A percentile compares a stretch with the other conserved stretches of the same genome.
Conservation (phyloP, 1,139 yeast genomes). For the Suhomyces atakaporum region DNA sequence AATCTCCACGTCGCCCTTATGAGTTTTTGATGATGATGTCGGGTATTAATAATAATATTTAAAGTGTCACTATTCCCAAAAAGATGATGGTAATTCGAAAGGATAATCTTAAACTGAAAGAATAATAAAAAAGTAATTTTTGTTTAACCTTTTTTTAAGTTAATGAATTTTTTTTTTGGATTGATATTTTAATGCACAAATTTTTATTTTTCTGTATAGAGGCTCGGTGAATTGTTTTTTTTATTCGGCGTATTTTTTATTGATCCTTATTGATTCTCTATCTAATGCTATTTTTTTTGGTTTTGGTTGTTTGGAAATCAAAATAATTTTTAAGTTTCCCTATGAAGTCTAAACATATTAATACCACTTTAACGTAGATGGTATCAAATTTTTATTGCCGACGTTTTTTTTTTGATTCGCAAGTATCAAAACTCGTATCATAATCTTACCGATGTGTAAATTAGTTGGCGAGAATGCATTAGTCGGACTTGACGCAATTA, state of each 20-base stretch:
- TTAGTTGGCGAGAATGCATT: background rate
- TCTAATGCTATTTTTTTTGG: background rate
- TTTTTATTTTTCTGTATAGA: conserved; percentile 3
- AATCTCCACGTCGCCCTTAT: conserved; percentile 1
- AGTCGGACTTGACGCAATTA: background rate
- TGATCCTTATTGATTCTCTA: background rate
- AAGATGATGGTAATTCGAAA: conserved; percentile 12
- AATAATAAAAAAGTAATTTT: conserved; percentile 15
- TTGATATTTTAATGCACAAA: conserved; percentile 6
- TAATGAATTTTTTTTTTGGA: conserved; percentile 5
- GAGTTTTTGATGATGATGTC: conserved; percentile 6
- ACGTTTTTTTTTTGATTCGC: background rate
- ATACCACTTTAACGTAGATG: background rate
- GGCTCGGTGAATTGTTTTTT: conserved; percentile 1
- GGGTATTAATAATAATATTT: conserved; percentile 11
- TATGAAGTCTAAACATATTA: background rate
- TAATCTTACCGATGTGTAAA: background rate
- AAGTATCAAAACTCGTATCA: background rate
- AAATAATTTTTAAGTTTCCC: conserved; percentile 3
- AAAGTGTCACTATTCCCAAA: conserved; percentile 6
- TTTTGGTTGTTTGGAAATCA: background rate
- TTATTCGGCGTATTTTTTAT: conserved; percentile 3
- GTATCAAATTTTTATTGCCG: background rate
- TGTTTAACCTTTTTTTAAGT: conserved; percentile 9
- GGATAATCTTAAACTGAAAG: conserved; percentile 14